These are phyloP conservation scores for Gymnopus androsaceus DNA, from an alignment of 1,284 basidiomycete genomes.

Conservation along the genomic window DNA sequence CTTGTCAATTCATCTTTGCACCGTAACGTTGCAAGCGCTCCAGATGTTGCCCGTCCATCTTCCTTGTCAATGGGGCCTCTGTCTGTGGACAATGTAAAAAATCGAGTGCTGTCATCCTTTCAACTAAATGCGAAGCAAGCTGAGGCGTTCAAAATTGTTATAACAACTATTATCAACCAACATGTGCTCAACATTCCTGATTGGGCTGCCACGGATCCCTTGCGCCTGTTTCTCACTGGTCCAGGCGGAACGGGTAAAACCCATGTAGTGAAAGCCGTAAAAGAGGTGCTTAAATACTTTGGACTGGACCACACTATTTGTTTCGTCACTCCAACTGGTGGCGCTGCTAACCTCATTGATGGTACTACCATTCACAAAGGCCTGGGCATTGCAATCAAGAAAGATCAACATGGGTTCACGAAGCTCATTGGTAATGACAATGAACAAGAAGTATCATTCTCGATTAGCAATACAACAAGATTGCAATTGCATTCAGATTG, in stretches of 20 bases:
- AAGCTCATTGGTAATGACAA: no score
- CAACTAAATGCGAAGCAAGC: no score
- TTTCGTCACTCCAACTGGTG: conserved; percentile 30
- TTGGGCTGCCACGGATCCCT: background rate
- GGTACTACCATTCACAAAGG: conserved; percentile 29
- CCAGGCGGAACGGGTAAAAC: conserved; percentile 36
- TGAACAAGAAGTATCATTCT: background rate
- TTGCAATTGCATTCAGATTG: background rate
- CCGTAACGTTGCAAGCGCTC: no score
- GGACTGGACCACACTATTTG: conserved; percentile 23
- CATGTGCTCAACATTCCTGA: background rate
- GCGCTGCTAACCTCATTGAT: conserved; percentile 27
- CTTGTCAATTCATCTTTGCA: no score
- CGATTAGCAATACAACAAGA: background rate
- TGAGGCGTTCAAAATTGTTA: background rate
- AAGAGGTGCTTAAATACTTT: conserved; percentile 25
- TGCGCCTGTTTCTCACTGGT: conserved; percentile 29
- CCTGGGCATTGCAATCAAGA: conserved; percentile 13
- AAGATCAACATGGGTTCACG: background rate
- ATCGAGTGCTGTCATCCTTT: no score
- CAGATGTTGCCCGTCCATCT: no score
- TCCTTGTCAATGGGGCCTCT: no score
- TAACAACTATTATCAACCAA: background rate
- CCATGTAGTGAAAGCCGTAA: conserved; percentile 30
- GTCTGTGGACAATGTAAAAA: no score